phyloP scores from a whole-genome alignment of 495 filamentous ascomycete species.

The Glarea lozoyensis region DNA sequence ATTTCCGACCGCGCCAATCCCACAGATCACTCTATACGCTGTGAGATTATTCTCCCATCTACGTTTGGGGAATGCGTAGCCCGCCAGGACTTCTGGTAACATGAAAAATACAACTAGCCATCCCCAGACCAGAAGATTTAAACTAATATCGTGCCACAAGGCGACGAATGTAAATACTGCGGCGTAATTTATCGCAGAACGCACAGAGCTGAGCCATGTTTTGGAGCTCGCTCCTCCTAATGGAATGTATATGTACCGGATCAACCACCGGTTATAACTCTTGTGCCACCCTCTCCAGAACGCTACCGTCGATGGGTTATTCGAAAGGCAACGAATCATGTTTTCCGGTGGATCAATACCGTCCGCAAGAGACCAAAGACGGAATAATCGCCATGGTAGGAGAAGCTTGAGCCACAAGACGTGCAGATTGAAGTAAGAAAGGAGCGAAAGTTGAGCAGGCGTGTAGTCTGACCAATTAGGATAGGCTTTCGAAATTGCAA shows the following conservation, averaged over 20 bases:
- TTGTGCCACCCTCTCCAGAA: slow-evolving; percentile 98
- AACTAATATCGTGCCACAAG: slow-evolving; percentile 94
- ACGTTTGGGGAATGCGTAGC: slow-evolving; percentile 57
- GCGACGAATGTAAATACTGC: slow-evolving; percentile 97
- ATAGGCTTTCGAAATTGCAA: slow-evolving; percentile 78
- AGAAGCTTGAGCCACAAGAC: slow-evolving; percentile 98
- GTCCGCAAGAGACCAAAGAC: slow-evolving; percentile 84
- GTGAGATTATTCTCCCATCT: slow-evolving; percentile 61
- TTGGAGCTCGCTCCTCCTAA: slow-evolving; percentile 51
- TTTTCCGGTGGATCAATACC: slow-evolving; percentile 95
- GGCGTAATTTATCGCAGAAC: slow-evolving; percentile 59
- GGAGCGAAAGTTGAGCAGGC: slow-evolving; percentile 78
- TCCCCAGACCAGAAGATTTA: slow-evolving; percentile 90
- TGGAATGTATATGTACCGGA: slow-evolving; percentile 91
- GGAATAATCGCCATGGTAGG: slow-evolving; percentile 95
- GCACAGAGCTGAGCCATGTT: slow-evolving; percentile 30
- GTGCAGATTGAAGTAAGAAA: slow-evolving; percentile 94
- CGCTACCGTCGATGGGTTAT: slow-evolving; percentile 85
- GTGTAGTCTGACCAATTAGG: slow-evolving; percentile 78
- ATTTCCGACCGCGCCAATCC: slow-evolving; percentile 78
- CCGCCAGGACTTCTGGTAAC: slow-evolving; percentile 71
- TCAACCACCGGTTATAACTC: slow-evolving; percentile 85
- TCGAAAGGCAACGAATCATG: slow-evolving; percentile 92
- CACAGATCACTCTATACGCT: slow-evolving; percentile 70
- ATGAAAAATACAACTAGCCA: slow-evolving; percentile 95